These are phyloP conservation scores for Babesia divergens DNA, from an alignment of 169 alveolate species.

Conservation along the genomic window DNA sequence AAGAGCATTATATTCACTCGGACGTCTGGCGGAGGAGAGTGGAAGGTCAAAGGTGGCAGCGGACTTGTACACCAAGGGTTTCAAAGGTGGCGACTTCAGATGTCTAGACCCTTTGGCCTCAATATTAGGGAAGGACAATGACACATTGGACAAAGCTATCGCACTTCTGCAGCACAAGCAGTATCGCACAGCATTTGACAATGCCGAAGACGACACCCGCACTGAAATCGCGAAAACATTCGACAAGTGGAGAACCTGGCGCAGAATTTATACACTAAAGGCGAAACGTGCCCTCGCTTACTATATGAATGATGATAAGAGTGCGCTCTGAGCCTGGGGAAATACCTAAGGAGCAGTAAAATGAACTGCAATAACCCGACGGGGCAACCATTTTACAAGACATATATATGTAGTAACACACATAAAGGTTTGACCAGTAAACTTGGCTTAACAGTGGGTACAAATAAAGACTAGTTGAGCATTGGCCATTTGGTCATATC, in stretches of 20 bases:
- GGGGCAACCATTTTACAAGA: no score
- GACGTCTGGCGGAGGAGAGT: slow-evolving; percentile 5
- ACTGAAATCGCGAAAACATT: neutral
- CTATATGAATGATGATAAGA: no score
- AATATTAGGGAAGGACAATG: neutral
- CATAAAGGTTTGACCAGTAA: no score
- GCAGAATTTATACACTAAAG: slow-evolving; percentile 9
- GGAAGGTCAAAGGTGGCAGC: slow-evolving; percentile 15
- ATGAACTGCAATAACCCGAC: no score
- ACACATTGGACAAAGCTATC: slow-evolving; percentile 27
- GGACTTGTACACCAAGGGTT: slow-evolving; percentile 48
- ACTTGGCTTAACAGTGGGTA: no score
- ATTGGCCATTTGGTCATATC: no score
- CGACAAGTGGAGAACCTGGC: slow-evolving; percentile 5
- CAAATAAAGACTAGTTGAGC: no score
- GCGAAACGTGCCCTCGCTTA: slow-evolving; percentile 7
- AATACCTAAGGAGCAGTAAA: no score
- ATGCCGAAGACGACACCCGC: neutral
- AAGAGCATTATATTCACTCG: slow-evolving; percentile 18
- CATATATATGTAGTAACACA: no score
- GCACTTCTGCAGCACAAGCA: slow-evolving; percentile 46
- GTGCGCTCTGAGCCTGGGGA: no score
- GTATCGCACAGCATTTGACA: slow-evolving; percentile 23
- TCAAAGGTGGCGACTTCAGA: slow-evolving; percentile 53
- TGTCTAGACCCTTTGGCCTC: slow-evolving; percentile 44